Base-by-base conservation (phyloP, 352 stramenopile species). In the Phytophthora idaei region DNA sequence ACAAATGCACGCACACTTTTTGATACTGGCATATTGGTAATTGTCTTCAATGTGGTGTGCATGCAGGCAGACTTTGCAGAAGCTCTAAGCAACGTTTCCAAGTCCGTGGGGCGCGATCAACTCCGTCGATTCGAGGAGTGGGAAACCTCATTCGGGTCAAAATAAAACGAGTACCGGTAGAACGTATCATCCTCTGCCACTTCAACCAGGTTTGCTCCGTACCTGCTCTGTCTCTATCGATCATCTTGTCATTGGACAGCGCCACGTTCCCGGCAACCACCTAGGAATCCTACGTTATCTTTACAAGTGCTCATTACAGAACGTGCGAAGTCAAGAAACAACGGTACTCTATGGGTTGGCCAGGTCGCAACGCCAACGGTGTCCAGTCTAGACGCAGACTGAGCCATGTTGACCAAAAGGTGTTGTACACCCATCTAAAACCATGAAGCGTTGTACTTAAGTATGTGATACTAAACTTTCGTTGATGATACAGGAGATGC, bases 131-230 rank as follows among this genome's bases (percentile, higher is more conserved):
- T 94, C 28, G 64, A 79, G 41, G 78, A 90, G 59, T 95, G 85
- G 84, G 83, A 94, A 59, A 60, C 89, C 48, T 83, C 93, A 59
- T 94, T 95, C 60, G 87, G 87, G 29, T 95, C 85, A 44, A 94
- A 92, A 53, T 93, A 88, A 65, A 55, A 36, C 1, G n/a, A 54
- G 29, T 27, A 12, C 34, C 34, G 34, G 6, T 12, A 39, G 7
- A 14, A 21, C 21, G 21, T 9, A 51, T 51, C 42, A 44, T 4
- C 3, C 12, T 3, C 32, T 25, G 9, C 12, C 27, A 65, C 34
- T 53, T 58, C 27, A 46, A 57, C 10, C 28, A 52, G 11, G 46
- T 21, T 50, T 48, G 42, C 5, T 21, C 21, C 21, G 21, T 21
- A 21, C 21, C 15, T 44, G 61, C 32, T 65, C 55, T 70, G 55